Conservation (phyloP, 495 filamentous ascomycete genomes). For the Talaromyces wortmannii region DNA sequence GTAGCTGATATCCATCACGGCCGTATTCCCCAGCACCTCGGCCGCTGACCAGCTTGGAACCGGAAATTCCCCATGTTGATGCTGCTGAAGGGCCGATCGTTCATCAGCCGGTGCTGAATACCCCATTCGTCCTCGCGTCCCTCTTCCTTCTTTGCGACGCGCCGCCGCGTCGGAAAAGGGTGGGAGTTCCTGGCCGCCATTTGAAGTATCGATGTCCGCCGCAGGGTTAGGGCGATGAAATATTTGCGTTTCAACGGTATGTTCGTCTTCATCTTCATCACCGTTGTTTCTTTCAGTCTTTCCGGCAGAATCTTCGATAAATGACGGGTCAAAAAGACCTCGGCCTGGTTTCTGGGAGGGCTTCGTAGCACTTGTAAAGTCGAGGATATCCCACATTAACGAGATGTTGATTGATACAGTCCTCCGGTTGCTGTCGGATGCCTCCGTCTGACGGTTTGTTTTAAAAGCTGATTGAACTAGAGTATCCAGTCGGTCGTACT, state of each 20-base stretch:
- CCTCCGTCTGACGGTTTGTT: neutral
- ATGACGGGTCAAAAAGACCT: conserved; percentile 1
- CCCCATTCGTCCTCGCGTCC: neutral
- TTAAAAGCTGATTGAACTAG: conserved; percentile 3
- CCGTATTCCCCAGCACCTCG: conserved; percentile 20
- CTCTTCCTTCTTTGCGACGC: neutral
- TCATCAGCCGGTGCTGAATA: neutral
- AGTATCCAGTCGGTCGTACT: conserved; percentile 3
- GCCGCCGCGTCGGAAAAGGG: neutral
- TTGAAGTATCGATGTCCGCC: conserved; percentile 3
- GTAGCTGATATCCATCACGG: conserved; percentile 18
- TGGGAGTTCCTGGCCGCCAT: conserved; percentile 4
- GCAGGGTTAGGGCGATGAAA: conserved; percentile 5
- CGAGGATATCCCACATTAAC: conserved; percentile 5
- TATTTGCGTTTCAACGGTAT: conserved; percentile 2
- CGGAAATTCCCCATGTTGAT: neutral
- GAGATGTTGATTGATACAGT: conserved; percentile 1
- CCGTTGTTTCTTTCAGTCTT: neutral
- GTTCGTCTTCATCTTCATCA: neutral
- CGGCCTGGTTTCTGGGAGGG: neutral
- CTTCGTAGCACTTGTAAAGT: neutral
- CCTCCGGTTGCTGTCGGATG: neutral
- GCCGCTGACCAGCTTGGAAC: neutral
- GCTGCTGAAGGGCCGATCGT: neutral
- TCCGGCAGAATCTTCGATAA: neutral